phyloP scores from a whole-genome alignment of 148 eudicot species.

The Dianthus caryophyllus region DNA sequence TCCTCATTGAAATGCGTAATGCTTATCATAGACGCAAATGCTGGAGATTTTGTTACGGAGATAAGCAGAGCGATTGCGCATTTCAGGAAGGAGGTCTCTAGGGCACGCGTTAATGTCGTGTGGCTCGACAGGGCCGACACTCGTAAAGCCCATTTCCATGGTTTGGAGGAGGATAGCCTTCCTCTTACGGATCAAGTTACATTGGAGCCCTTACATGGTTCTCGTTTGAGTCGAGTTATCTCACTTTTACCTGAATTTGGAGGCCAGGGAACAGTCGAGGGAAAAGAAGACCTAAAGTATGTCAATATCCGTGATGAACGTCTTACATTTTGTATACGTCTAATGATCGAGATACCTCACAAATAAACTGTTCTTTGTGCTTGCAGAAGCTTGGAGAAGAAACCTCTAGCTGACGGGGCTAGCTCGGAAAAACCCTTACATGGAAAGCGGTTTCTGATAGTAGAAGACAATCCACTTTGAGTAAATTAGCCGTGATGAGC shows the following conservation, averaged over 20 bases:
- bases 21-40: constrained; percentile 50
- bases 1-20: constrained; percentile 30
- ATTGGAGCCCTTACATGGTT: constrained; percentile 72
- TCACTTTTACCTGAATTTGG: constrained; percentile 70
- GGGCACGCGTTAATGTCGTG: constrained; percentile 40
- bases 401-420: not conserved
- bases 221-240: constrained; percentile 40
- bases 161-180: constrained; percentile 41
- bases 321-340: too few relatives aligned
- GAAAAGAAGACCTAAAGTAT: constrained; percentile 31
- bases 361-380: not conserved
- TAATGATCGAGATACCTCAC: not conserved
- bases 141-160: constrained; percentile 29
- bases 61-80: constrained; percentile 48
- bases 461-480: constrained; percentile 15
- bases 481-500: constrained; percentile 17
- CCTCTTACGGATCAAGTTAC: constrained; percentile 46
- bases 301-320: not conserved
- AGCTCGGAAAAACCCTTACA: constrained; percentile 15
- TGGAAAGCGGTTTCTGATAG: constrained; percentile 24
- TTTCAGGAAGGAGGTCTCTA: constrained; percentile 46
- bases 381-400: constrained; percentile 18
- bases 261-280: constrained; percentile 35
- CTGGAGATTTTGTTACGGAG: constrained; percentile 40
- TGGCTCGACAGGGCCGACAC: constrained; percentile 58